Evolutionary conservation across 2,329 filamentous ascomycete species (phyloP).

Genomic region (Ophiostoma fasciatum): DNA sequence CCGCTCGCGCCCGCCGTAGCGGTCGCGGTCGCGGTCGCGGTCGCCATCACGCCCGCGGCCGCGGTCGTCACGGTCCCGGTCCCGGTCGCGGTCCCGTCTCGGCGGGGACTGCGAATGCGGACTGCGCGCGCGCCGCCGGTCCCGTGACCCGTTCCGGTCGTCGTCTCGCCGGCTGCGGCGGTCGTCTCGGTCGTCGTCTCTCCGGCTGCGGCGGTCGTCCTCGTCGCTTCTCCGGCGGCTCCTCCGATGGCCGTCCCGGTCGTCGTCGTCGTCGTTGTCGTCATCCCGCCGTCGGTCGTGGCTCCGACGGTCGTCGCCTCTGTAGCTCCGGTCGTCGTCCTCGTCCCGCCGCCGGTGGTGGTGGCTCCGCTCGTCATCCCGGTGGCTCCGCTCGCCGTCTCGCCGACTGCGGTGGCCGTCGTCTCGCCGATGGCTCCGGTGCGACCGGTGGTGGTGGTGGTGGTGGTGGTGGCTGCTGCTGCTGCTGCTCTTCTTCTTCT

Average conservation of each 20-base stretch:
- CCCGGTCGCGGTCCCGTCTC: slow-evolving; percentile 15
- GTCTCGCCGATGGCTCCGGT: slow-evolving; percentile 21
- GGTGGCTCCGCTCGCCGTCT: neutral
- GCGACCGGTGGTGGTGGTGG: slow-evolving; percentile 12
- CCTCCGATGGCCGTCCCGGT: neutral
- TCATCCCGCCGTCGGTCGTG: slow-evolving; percentile 16
- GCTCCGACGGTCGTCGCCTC: slow-evolving; percentile 17
- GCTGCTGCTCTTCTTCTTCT: slow-evolving; percentile 13
- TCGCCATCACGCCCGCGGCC: slow-evolving; percentile 11
- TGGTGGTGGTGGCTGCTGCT: slow-evolving; percentile 16
- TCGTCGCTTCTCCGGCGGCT: neutral
- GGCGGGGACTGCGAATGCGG: neutral
- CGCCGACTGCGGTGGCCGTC: slow-evolving; percentile 14
- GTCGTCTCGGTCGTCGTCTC: neutral
- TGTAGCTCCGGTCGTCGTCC: slow-evolving; percentile 20
- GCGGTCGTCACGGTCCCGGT: slow-evolving; percentile 21
- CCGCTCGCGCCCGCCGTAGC: neutral
- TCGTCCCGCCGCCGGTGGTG: slow-evolving; percentile 29
- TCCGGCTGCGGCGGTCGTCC: neutral
- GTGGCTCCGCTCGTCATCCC: slow-evolving; percentile 19
- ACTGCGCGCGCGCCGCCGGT: slow-evolving; percentile 1
- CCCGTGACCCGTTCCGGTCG: neutral
- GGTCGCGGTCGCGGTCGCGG: slow-evolving; percentile 1
- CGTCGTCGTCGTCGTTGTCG: no score
- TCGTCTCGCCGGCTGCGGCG: neutral